Evolutionary conservation across 148 eudicot genomes (phyloP).

Genomic region (Fagopyrum tataricum): DNA sequence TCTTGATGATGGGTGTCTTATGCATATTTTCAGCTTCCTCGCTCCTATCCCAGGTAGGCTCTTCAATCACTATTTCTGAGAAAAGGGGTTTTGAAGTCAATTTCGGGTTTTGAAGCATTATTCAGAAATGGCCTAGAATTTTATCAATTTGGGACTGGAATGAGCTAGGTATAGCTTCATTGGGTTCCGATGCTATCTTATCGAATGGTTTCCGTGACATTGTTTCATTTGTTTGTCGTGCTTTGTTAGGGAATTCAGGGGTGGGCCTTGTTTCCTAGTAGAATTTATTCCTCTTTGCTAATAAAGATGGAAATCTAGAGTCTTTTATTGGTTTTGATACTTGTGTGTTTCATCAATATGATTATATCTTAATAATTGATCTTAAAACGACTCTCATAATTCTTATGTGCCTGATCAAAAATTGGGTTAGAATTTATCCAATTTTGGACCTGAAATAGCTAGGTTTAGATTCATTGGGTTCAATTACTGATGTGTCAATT

Average conservation of each 20-base stretch:
- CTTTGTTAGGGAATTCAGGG: background rate
- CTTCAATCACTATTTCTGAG: slow-evolving; percentile 6
- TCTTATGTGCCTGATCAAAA: no score
- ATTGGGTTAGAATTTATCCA: no score
- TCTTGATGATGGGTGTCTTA: slow-evolving; percentile 91
- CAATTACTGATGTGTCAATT: no score
- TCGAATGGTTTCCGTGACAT: background rate
- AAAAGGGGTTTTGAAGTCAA: background rate
- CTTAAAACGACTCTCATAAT: background rate
- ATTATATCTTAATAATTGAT: background rate
- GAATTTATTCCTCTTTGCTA: background rate
- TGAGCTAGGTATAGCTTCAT: background rate
- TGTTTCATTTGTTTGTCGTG: background rate
- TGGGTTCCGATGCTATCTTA: background rate
- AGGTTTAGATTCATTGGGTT: no score
- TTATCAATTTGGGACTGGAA: background rate
- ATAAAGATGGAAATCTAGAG: background rate
- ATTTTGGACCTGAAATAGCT: no score
- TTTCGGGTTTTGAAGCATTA: background rate
- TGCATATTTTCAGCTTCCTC: slow-evolving; percentile 94
- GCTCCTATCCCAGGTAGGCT: slow-evolving; percentile 84
- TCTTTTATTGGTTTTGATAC: background rate
- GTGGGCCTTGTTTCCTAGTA: background rate
- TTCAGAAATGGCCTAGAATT: background rate
- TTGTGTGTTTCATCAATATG: background rate